Conservation (phyloP, 2,329 filamentous ascomycete genomes). For the Fonsecaea pugnacius region DNA sequence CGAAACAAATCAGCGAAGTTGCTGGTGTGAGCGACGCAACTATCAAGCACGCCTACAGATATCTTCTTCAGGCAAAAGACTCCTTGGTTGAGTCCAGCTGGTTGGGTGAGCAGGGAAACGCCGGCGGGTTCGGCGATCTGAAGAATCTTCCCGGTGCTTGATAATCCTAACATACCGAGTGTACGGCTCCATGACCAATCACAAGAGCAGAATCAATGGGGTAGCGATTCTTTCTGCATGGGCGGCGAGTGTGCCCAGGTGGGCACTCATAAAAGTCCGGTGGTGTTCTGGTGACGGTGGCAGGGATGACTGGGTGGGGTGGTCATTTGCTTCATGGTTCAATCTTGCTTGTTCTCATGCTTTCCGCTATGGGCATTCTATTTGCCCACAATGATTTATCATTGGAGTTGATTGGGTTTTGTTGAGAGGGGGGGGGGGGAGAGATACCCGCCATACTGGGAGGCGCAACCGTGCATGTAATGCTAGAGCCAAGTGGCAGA, state of each 20-base stretch:
- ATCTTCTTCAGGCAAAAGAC: conserved; percentile 75
- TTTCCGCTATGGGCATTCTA: conserved; percentile 1
- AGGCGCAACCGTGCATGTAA: conserved; percentile 9
- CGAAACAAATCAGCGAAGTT: conserved; percentile 83
- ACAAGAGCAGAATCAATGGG: not conserved
- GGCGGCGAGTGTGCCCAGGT: not conserved
- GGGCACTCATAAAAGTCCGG: not conserved
- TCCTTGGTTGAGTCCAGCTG: conserved; percentile 61
- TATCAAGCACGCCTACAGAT: conserved; percentile 93
- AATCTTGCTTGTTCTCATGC: not conserved
- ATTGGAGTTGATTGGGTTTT: conserved; percentile 15
- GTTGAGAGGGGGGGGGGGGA: too few relatives aligned
- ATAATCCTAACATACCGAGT: not conserved
- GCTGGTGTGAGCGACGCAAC: conserved; percentile 95
- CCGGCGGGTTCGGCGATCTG: conserved; percentile 32
- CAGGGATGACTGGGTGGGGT: conserved; percentile 5
- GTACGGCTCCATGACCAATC: not conserved
- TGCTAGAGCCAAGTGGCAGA: conserved; percentile 12
- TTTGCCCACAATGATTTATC: conserved; percentile 2
- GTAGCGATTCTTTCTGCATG: not conserved
- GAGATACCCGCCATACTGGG: conserved; percentile 12
- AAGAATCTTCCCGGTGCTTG: conserved; percentile 34
- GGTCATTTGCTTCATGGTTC: not conserved
- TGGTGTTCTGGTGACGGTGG: not conserved
- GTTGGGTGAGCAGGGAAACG: conserved; percentile 34